Conservation (phyloP, 805 yeast genomes). For the Zygosaccharomyces gambellarensis region DNA sequence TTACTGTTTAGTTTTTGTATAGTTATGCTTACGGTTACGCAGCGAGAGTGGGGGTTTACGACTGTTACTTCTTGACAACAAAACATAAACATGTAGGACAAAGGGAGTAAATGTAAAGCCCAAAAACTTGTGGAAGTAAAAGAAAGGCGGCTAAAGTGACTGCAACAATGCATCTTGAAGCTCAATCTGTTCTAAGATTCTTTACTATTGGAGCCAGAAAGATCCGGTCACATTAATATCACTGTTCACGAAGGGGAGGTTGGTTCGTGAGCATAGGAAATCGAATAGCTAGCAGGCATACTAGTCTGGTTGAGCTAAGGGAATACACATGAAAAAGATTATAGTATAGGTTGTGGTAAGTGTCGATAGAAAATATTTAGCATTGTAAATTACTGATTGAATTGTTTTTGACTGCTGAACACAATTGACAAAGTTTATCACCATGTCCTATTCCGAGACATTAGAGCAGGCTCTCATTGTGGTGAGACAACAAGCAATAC, state of each 20-base stretch:
- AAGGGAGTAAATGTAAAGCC: too few relatives aligned
- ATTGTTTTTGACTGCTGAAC: not conserved
- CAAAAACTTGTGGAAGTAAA: too few relatives aligned
- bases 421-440: not conserved
- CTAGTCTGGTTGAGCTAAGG: not conserved
- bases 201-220: too few relatives aligned
- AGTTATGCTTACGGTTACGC: too few relatives aligned
- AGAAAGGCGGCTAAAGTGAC: too few relatives aligned
- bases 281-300: not conserved
- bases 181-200: too few relatives aligned
- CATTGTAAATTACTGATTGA: not conserved
- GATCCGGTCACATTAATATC: not conserved
- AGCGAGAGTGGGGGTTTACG: too few relatives aligned
- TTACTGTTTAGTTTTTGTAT: too few relatives aligned
- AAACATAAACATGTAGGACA: too few relatives aligned
- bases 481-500: slow-evolving; percentile 64
- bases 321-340: not conserved
- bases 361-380: not conserved
- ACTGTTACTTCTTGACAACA: too few relatives aligned
- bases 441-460: slow-evolving; percentile 28
- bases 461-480: slow-evolving; percentile 26
- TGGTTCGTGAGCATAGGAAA: not conserved
- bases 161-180: too few relatives aligned
- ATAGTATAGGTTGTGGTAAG: not conserved
- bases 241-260: not conserved